A percentile compares a stretch with the other conserved stretches of the same genome.
phyloP scores from a whole-genome alignment of 371 early-diverging fungal genomes.

The Mucor circinelloides region DNA sequence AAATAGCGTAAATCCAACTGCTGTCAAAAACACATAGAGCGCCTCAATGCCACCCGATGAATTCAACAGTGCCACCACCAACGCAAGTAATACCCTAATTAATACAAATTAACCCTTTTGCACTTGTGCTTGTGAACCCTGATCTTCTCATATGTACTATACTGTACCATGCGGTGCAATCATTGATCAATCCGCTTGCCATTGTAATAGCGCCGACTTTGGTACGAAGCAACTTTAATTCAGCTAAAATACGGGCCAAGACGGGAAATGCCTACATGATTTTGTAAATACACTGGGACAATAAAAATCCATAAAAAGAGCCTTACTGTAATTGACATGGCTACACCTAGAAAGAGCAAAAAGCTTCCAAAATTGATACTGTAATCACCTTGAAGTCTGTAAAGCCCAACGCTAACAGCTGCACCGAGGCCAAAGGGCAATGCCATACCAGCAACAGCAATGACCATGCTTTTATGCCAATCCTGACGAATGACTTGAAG shows the following conservation, averaged over 20 bases:
- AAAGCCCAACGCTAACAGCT: conserved; percentile 73
- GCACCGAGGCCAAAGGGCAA: conserved; percentile 78
- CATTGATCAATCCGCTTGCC: conserved; percentile 87
- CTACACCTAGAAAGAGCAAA: conserved; percentile 81
- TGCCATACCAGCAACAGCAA: conserved; percentile 73
- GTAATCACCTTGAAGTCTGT: conserved; percentile 47
- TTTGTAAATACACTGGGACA: background rate
- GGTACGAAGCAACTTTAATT: conserved; percentile 79
- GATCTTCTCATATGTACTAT: background rate
- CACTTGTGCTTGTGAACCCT: background rate
- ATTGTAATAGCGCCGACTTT: conserved; percentile 80
- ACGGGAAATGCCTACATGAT: conserved; percentile 81
- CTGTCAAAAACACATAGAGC: conserved; percentile 69
- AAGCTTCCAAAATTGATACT: conserved; percentile 69
- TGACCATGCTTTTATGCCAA: conserved; percentile 46
- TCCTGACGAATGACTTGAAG: conserved; percentile 47
- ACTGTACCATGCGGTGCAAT: conserved; percentile 81
- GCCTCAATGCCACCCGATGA: conserved; percentile 64
- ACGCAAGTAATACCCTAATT: conserved; percentile 64
- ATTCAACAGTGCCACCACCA: conserved; percentile 81
- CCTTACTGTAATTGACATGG: conserved; percentile 85
- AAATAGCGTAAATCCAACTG: conserved; percentile 62
- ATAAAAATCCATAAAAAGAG: background rate
- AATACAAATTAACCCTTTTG: background rate
- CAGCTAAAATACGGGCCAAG: conserved; percentile 89